Conservation (phyloP, 768 basidiomycete species). For the Amyloporia xantha region DNA sequence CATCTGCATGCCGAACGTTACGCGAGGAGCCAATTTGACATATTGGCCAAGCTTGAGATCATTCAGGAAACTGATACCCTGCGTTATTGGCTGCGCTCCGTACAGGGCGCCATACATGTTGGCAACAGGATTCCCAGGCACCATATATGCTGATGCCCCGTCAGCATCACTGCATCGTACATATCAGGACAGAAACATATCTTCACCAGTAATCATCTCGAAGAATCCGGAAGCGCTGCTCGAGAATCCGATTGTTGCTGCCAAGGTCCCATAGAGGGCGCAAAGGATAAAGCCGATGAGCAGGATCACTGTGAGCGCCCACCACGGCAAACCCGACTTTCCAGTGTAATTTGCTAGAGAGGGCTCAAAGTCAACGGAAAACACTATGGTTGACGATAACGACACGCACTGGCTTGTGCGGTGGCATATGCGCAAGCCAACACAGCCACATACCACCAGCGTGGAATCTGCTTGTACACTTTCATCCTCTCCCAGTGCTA, state of each 20-base stretch:
- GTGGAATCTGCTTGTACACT: constrained; percentile 36
- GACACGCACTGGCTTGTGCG: constrained; percentile 31
- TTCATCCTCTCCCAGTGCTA: constrained; percentile 53
- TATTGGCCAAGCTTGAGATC: constrained; percentile 54
- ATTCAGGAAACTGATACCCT: constrained; percentile 44
- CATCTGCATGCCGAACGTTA: constrained; percentile 40
- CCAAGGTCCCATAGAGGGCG: constrained; percentile 49
- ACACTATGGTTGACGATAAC: too few species aligned
- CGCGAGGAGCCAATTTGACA: constrained; percentile 58
- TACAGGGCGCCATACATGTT: constrained; percentile 40
- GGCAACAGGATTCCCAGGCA: constrained; percentile 23
- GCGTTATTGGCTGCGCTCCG: constrained; percentile 27
- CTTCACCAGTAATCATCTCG: constrained; percentile 17
- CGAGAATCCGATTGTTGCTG: constrained; percentile 24
- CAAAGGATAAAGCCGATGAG: constrained; percentile 45
- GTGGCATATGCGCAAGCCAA: constrained; percentile 40
- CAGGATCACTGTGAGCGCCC: constrained; percentile 40
- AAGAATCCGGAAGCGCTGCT: constrained; percentile 20
- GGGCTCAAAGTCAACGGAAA: too few species aligned
- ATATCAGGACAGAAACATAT: neutral
- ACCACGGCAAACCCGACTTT: constrained; percentile 45
- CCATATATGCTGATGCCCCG: constrained; percentile 16
- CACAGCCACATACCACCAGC: constrained; percentile 45
- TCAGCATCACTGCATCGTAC: neutral
- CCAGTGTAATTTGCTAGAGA: constrained; percentile 5